Percentiles rank a stretch among this genome's conserved stretches.
phyloP scores from a whole-genome alignment of 1,284 basidiomycete species.

The Moesziomyces sp. region DNA sequence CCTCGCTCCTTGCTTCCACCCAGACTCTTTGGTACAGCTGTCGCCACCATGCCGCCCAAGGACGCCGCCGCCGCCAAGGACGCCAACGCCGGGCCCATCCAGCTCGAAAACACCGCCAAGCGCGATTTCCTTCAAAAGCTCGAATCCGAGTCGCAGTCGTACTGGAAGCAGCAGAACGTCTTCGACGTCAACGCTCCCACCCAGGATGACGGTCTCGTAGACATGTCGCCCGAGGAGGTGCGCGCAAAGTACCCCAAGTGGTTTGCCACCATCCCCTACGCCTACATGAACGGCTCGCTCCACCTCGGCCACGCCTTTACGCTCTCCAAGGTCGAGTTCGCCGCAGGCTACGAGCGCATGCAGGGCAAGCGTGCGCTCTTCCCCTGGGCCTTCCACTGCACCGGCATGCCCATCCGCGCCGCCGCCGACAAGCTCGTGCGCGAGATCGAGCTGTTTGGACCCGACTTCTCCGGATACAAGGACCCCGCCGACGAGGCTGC shows the following conservation, averaged over 20 bases:
- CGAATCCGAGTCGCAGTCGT: constrained; percentile 84
- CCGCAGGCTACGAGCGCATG: constrained; percentile 94
- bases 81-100: constrained; percentile 60
- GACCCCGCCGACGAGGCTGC: constrained; percentile 68
- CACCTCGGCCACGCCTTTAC: constrained; percentile 99
- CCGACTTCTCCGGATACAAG: constrained; percentile 82
- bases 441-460: constrained; percentile 95
- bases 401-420: constrained; percentile 99
- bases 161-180: constrained; percentile 74
- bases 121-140: constrained; percentile 85
- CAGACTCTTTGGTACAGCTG: neutral
- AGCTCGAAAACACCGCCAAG: constrained; percentile 78
- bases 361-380: constrained; percentile 93
- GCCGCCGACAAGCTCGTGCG: constrained; percentile 96
- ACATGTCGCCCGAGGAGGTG: constrained; percentile 66
- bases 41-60: constrained; percentile 51
- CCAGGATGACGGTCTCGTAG: constrained; percentile 49
- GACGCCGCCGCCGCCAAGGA: constrained; percentile 23
- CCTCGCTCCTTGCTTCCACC: neutral
- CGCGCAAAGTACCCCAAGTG: constrained; percentile 86
- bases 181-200: constrained; percentile 87
- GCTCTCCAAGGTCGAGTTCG: constrained; percentile 98
- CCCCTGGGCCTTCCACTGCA: constrained; percentile 93
- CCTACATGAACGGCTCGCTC: constrained; percentile 97
- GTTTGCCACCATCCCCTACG: constrained; percentile 88